These are phyloP conservation scores for Solanum tarijense DNA, from an alignment of 257 asterid genomes.

Conservation along the genomic window DNA sequence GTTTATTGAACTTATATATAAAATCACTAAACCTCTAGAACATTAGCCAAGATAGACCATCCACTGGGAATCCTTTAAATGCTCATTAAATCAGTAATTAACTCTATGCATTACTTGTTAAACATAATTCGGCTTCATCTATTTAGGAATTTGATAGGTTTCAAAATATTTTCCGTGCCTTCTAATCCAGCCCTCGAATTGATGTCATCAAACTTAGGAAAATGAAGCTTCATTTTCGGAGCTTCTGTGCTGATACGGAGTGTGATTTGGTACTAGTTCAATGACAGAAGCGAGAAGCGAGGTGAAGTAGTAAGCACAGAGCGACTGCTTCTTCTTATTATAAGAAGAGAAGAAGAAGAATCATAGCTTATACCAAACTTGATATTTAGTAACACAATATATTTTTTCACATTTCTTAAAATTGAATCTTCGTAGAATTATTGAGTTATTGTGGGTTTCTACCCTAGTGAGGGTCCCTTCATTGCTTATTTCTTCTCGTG, in stretches of 20 bases:
- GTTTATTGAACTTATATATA: neutral
- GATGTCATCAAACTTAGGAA: neutral
- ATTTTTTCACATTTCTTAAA: neutral
- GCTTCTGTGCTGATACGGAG: neutral
- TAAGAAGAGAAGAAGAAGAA: neutral
- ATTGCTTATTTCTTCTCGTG: neutral
- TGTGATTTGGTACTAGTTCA: neutral
- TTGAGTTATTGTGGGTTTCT: neutral
- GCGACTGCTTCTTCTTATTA: neutral
- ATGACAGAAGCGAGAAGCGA: neutral
- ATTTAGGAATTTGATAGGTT: neutral
- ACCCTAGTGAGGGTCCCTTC: neutral
- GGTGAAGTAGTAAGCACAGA: neutral
- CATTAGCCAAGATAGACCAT: neutral
- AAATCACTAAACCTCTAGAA: neutral
- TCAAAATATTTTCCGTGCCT: neutral
- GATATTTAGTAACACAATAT: neutral
- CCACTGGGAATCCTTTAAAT: neutral
- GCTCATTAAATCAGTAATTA: neutral
- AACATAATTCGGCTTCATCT: neutral
- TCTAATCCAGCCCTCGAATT: neutral
- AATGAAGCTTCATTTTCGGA: neutral
- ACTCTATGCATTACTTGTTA: neutral
- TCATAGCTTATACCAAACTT: neutral
- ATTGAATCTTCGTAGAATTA: neutral